Percentiles rank a stretch among this genome's conserved stretches.
Conservation (phyloP, 2,329 filamentous ascomycete genomes). For the Diaporthe helianthi region DNA sequence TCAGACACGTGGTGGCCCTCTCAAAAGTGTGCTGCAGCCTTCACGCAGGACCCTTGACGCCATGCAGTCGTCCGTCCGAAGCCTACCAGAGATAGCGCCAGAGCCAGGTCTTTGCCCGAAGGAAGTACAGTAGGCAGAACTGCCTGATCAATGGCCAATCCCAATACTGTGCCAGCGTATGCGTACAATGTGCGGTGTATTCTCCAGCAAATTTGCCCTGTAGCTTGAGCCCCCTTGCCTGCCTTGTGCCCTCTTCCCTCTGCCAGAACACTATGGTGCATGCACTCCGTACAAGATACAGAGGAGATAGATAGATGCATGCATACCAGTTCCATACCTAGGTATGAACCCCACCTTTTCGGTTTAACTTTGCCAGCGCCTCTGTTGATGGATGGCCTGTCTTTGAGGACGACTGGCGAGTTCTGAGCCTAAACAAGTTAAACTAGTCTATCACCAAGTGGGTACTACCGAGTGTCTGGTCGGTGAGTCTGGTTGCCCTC, state of each 20-base stretch:
- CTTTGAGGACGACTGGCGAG: constrained; percentile 4
- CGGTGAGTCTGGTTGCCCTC: constrained; percentile 13
- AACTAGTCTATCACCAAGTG: background rate
- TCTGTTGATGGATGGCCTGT: background rate
- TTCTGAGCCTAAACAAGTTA: background rate
- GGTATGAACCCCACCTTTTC: background rate
- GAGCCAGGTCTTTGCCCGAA: constrained; percentile 7
- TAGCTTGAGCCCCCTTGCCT: background rate
- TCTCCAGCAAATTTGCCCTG: background rate
- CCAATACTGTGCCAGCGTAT: background rate
- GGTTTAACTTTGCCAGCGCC: constrained; percentile 15
- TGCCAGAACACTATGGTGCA: background rate
- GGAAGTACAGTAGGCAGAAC: background rate
- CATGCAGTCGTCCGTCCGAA: constrained; percentile 21
- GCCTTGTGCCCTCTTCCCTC: background rate
- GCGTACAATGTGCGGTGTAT: background rate
- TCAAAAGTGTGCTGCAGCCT: constrained; percentile 13
- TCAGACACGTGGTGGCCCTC: constrained; percentile 26
- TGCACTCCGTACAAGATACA: too few species aligned
- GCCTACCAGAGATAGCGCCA: constrained; percentile 26
- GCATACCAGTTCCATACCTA: too few species aligned
- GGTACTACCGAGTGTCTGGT: background rate
- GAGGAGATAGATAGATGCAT: background rate
- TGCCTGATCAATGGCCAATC: background rate
- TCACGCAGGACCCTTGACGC: constrained; percentile 17